Evolutionary conservation across 768 basidiomycete genomes (phyloP).

Genomic region (Obba rivulosa): DNA sequence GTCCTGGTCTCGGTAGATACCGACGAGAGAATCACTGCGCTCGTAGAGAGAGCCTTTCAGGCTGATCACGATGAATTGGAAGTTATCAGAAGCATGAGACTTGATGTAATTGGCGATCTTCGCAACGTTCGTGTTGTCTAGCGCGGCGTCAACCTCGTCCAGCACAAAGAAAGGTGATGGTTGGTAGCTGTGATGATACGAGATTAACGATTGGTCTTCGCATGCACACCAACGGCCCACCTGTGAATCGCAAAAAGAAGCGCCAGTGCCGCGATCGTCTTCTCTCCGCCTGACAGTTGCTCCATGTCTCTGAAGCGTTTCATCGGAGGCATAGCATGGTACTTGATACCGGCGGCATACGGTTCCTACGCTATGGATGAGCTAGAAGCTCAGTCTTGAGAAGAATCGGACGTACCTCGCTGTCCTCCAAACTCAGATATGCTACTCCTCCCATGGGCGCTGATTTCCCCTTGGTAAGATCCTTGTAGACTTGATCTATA

Average conservation of each 20-base stretch:
- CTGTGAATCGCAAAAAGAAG: slow-evolving; percentile 96
- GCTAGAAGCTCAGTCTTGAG: slow-evolving; percentile 16
- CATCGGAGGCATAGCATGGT: slow-evolving; percentile 99
- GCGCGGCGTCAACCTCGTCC: slow-evolving; percentile 97
- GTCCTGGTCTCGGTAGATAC: slow-evolving; percentile 92
- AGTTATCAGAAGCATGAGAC: slow-evolving; percentile 71
- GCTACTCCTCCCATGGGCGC: slow-evolving; percentile 95
- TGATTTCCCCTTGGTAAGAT: slow-evolving; percentile 92
- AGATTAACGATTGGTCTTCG: not conserved
- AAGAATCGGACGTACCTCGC: slow-evolving; percentile 56
- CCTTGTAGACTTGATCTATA: slow-evolving; percentile 96
- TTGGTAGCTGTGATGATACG: slow-evolving; percentile 59
- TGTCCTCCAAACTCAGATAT: slow-evolving; percentile 93
- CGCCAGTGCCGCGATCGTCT: slow-evolving; percentile 97
- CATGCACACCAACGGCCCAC: slow-evolving; percentile 31
- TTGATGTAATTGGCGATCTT: slow-evolving; percentile 94
- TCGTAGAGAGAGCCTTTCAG: slow-evolving; percentile 93
- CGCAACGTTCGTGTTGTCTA: slow-evolving; percentile 98
- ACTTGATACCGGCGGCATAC: slow-evolving; percentile 87
- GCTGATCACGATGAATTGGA: slow-evolving; percentile 98
- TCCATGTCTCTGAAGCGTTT: slow-evolving; percentile 99
- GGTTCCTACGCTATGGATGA: slow-evolving; percentile 55
- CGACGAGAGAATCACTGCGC: slow-evolving; percentile 83
- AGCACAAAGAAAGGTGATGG: slow-evolving; percentile 97
- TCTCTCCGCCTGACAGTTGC: slow-evolving; percentile 96